These are phyloP conservation scores for Colletotrichum sidae DNA, from an alignment of 2,329 filamentous ascomycete genomes.

Conservation along the genomic window DNA sequence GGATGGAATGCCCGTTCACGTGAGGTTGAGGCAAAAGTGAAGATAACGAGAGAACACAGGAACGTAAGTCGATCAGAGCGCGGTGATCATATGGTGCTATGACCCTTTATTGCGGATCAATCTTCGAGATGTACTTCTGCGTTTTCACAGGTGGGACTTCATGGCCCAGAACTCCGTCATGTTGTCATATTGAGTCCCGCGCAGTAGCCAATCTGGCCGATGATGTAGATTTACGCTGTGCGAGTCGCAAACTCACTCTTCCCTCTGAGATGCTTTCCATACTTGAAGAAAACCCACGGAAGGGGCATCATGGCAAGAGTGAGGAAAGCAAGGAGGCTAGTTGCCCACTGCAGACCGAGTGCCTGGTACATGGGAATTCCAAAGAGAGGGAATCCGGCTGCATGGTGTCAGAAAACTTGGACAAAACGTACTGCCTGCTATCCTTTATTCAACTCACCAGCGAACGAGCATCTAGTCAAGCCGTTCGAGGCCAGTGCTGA, in stretches of 20 bases:
- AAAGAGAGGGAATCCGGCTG: constrained; percentile 81
- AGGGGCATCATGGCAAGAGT: constrained; percentile 72
- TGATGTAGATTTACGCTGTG: too few relatives aligned
- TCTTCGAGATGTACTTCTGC: too few relatives aligned
- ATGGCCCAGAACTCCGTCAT: too few relatives aligned
- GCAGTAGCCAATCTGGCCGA: too few relatives aligned
- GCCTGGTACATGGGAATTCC: constrained; percentile 77
- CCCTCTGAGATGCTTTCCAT: constrained; percentile 66
- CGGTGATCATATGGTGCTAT: too few relatives aligned
- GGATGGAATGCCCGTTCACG: constrained; percentile 51
- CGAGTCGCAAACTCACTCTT: constrained; percentile 63
- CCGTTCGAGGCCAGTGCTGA: constrained; percentile 86
- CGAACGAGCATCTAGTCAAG: constrained; percentile 81
- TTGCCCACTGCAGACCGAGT: constrained; percentile 78
- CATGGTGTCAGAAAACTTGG: not conserved
- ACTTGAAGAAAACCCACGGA: constrained; percentile 71
- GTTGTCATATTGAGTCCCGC: too few relatives aligned
- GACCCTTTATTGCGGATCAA: too few relatives aligned
- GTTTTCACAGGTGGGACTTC: too few relatives aligned
- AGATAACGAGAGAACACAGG: not conserved
- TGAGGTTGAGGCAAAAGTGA: constrained; percentile 40
- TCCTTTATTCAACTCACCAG: constrained; percentile 56
- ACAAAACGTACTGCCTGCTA: too few relatives aligned
- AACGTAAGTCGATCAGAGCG: too few relatives aligned
- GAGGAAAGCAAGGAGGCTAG: constrained; percentile 69